A percentile compares a stretch with the other conserved stretches of the same genome.
Evolutionary conservation across 2,329 filamentous ascomycete species (phyloP).

Genomic region (Canariomyces notabilis): DNA sequence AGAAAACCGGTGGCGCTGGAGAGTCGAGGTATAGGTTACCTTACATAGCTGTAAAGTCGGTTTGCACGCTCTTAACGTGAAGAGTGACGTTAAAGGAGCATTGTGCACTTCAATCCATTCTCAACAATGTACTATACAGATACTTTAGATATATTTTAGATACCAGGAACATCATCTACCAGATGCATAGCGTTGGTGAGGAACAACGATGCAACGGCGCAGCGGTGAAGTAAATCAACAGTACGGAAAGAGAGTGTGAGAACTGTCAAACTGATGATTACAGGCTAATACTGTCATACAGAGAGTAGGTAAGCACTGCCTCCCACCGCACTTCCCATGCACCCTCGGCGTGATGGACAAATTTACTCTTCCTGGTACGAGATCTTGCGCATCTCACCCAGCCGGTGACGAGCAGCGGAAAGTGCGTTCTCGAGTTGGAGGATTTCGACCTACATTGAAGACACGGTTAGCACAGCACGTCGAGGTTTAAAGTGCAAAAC

Average conservation of each 20-base stretch:
- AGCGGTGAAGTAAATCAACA: neutral
- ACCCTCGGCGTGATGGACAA: neutral
- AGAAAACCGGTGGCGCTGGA: too few relatives aligned
- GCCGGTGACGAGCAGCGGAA: conserved; percentile 67
- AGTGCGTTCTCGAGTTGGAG: conserved; percentile 88
- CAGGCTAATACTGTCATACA: neutral
- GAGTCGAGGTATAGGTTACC: too few relatives aligned
- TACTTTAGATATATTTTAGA: too few relatives aligned
- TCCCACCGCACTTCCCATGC: neutral
- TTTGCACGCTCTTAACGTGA: too few relatives aligned
- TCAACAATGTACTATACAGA: too few relatives aligned
- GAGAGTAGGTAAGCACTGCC: neutral
- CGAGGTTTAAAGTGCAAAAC: neutral
- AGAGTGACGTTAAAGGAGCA: too few relatives aligned
- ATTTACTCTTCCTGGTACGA: conserved; percentile 76
- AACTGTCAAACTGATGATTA: neutral
- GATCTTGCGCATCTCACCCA: conserved; percentile 98
- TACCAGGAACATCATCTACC: too few relatives aligned
- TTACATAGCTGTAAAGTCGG: too few relatives aligned
- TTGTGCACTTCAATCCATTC: too few relatives aligned
- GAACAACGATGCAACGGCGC: neutral
- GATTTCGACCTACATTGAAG: conserved; percentile 74
- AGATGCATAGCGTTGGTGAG: too few relatives aligned
- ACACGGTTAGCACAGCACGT: conserved; percentile 20
- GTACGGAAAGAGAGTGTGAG: neutral